Conservation (phyloP, 1,284 basidiomycete genomes). For the Pseudozyma thailandica region DNA sequence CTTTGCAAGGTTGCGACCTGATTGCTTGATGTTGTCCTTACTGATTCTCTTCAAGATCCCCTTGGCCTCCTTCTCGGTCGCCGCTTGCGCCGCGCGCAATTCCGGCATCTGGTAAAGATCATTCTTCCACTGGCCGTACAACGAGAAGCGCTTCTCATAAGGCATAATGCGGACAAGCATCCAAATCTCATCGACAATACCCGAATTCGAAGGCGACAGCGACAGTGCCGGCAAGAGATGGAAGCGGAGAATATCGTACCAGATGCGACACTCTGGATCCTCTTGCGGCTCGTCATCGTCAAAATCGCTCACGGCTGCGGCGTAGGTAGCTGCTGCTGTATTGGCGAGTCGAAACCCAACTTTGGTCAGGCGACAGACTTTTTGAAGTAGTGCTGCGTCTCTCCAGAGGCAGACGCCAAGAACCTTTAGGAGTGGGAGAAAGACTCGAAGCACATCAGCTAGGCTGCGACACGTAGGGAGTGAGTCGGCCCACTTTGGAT, state of each 20-base stretch:
- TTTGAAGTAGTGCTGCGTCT: constrained; percentile 54
- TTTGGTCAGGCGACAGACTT: constrained; percentile 55
- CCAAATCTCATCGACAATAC: constrained; percentile 69
- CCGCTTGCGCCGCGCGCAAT: constrained; percentile 69
- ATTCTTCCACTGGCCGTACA: constrained; percentile 96
- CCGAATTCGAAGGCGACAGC: constrained; percentile 80
- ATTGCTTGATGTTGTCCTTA: constrained; percentile 80
- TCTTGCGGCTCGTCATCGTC: constrained; percentile 26
- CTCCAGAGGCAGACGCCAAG: constrained; percentile 57
- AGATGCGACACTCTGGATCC: constrained; percentile 70
- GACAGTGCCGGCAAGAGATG: constrained; percentile 88
- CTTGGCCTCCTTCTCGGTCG: constrained; percentile 72
- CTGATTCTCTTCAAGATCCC: constrained; percentile 65
- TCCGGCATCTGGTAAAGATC: constrained; percentile 71
- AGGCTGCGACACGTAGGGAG: constrained; percentile 43
- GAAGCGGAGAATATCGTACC: constrained; percentile 82
- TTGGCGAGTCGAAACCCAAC: constrained; percentile 38
- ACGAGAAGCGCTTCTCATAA: constrained; percentile 81
- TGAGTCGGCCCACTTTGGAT: constrained; percentile 51
- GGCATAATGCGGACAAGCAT: constrained; percentile 79
- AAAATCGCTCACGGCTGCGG: constrained; percentile 8
- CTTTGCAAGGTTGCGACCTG: constrained; percentile 88
- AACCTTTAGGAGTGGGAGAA: constrained; percentile 61
- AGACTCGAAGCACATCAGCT: constrained; percentile 41
- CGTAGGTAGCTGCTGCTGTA: constrained; percentile 12